Evolutionary conservation across 2,329 filamentous ascomycete genomes (phyloP).

Genomic region (Biscogniauxia marginata): DNA sequence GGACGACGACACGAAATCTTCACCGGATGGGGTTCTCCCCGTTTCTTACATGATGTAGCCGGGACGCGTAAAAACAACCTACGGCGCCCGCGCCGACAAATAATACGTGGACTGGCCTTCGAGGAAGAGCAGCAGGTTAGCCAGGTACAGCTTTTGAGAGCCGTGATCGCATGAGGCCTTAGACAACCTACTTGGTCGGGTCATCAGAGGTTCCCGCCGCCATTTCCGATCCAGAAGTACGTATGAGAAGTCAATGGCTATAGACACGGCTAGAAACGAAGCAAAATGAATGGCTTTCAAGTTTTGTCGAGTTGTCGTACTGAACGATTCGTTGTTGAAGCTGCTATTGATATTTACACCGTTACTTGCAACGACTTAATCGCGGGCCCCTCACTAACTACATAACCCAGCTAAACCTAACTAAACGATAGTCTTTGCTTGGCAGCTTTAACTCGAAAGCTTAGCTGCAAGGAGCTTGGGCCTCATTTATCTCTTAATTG

Average conservation of each 20-base stretch:
- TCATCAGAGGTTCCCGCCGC: constrained; percentile 8
- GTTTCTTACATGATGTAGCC: constrained; percentile 57
- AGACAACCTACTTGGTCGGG: constrained; percentile 2
- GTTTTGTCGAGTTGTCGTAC: too few species aligned
- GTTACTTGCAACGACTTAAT: not conserved
- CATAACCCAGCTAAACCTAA: not conserved
- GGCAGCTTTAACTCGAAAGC: not conserved
- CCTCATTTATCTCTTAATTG: not conserved
- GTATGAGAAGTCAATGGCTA: constrained; percentile 1
- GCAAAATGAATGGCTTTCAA: too few species aligned
- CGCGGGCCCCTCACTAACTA: not conserved
- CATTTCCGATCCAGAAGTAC: constrained; percentile 1
- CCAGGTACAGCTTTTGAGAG: constrained; percentile 1
- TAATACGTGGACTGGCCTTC: constrained; percentile 55
- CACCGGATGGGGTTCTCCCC: too few species aligned
- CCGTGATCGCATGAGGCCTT: too few species aligned
- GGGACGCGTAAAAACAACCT: constrained; percentile 70
- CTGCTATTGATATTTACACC: not conserved
- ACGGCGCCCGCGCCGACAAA: constrained; percentile 71
- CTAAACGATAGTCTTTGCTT: not conserved
- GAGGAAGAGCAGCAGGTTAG: not conserved
- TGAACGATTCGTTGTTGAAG: not conserved
- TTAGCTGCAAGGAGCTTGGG: not conserved
- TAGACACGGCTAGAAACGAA: too few species aligned
- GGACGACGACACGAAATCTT: too few species aligned